These are phyloP conservation scores for Papiliotrema laurentii DNA, from an alignment of 1,284 basidiomycete genomes.

Conservation along the genomic window DNA sequence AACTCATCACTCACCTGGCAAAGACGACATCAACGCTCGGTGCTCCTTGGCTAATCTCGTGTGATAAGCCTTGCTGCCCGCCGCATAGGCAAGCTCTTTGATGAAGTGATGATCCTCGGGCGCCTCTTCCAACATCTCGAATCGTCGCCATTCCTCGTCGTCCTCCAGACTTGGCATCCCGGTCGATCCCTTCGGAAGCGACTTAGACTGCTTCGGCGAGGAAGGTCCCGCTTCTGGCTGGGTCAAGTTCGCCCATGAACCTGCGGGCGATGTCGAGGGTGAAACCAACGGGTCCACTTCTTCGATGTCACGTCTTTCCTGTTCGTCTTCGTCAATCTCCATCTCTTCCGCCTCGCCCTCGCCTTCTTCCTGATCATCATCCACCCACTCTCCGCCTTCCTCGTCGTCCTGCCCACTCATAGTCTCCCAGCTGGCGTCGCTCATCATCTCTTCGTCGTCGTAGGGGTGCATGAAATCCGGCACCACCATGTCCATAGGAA, in stretches of 20 bases:
- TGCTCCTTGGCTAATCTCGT: conserved; percentile 76
- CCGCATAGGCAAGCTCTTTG: conserved; percentile 50
- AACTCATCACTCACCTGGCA: conserved; percentile 61
- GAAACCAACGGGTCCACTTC: conserved; percentile 7
- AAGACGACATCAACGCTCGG: conserved; percentile 66
- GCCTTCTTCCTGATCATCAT: not conserved
- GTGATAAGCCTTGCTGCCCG: conserved; percentile 68
- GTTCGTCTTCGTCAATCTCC: conserved; percentile 3
- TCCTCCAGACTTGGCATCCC: conserved; percentile 8
- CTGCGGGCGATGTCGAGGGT: not conserved
- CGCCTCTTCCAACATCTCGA: conserved; percentile 67
- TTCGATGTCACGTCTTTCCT: conserved; percentile 4
- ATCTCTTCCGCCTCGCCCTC: not conserved
- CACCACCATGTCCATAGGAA: conserved; percentile 2
- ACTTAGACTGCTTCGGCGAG: not conserved
- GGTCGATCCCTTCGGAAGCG: not conserved
- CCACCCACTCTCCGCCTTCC: not conserved
- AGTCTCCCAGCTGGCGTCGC: conserved; percentile 32
- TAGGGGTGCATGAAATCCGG: conserved; percentile 1
- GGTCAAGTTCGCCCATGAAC: not conserved
- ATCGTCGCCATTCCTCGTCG: conserved; percentile 60
- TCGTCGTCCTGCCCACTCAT: conserved; percentile 8
- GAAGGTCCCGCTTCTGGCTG: conserved; percentile 8
- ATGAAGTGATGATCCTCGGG: conserved; percentile 77
- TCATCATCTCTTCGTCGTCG: conserved; percentile 21